These are phyloP conservation scores for Alternaria viburni DNA, from an alignment of 2,329 filamentous ascomycete genomes.

Conservation along the genomic window DNA sequence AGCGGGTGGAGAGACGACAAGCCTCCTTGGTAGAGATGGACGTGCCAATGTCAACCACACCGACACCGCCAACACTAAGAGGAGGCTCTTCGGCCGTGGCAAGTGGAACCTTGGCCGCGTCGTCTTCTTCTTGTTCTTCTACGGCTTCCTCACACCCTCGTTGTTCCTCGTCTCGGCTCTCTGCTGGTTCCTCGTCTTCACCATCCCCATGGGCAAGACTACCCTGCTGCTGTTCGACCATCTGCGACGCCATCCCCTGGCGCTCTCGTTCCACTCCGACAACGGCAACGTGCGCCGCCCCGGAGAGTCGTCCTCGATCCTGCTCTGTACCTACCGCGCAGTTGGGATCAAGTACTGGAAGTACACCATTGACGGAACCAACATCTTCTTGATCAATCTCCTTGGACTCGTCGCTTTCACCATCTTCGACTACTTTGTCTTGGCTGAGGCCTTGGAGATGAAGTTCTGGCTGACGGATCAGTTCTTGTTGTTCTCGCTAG, in stretches of 20 bases:
- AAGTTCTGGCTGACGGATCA: constrained; percentile 78
- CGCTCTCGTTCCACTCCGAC: constrained; percentile 91
- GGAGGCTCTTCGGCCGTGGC: constrained; percentile 89
- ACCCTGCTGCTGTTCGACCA: constrained; percentile 90
- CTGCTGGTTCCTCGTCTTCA: constrained; percentile 97
- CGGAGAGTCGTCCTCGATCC: constrained; percentile 78
- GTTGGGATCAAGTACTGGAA: constrained; percentile 98
- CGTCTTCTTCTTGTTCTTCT: constrained; percentile 96
- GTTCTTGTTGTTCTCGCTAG: constrained; percentile 83
- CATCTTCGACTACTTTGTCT: constrained; percentile 88
- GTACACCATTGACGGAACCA: constrained; percentile 97
- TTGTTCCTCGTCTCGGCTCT: constrained; percentile 84
- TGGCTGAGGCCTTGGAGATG: constrained; percentile 72
- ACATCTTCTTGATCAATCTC: constrained; percentile 98
- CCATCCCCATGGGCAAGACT: constrained; percentile 97
- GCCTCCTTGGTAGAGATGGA: constrained; percentile 74
- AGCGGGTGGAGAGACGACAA: constrained; percentile 84
- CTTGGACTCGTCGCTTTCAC: constrained; percentile 93
- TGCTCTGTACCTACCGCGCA: constrained; percentile 95
- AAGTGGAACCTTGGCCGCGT: constrained; percentile 95
- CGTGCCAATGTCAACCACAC: constrained; percentile 53
- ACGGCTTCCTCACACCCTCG: constrained; percentile 85
- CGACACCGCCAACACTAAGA: constrained; percentile 65
- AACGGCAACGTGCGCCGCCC: constrained; percentile 73
- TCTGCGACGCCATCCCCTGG: constrained; percentile 87